Evolutionary conservation across 345 rosid species (phyloP), one percentile per base, ranked within the genome.

Genomic region (Schrenkiella parvula): DNA sequence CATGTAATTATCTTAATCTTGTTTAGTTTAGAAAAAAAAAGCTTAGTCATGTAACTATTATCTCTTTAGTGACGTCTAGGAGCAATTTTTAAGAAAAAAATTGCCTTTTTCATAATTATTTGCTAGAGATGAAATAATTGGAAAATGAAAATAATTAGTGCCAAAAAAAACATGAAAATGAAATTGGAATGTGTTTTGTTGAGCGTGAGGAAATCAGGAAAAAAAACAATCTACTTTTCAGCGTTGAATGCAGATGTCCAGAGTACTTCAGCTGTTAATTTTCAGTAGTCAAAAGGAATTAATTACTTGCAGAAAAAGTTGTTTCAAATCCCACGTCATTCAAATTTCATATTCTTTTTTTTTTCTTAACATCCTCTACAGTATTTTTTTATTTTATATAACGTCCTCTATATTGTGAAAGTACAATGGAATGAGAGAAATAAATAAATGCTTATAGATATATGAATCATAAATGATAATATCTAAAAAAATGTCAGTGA

Each of bases 241-340:
- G 71, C 71, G 71, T 73, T 64, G 57, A 64, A 73, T 64, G 77
- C 71, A 73, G 77, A 73, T 73, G 65, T 64, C 55, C 65, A 73
- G 77, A 64, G 77, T 55, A 73, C 77, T 64, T 64, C 32, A 34
- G 71, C 71, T 73, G 65, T 73, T 73, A 44, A 56, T 44, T 73
- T 64, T 73, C 71, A 75, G 55, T 59, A 61, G 73, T 66, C 79
- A 75, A 75, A 68, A 61, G 64, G 61, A 63, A 57, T 32, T 14
- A 41, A 77, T 71, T 43, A 76, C 70, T 65, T 61, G 53, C 54
- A 26, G 19, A 74, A 71, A 77, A 69, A 65, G 78, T 64, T 31
- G 76, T 75, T 66, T 73, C 64, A 72, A 71, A 52, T 79, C 78
- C 77, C 73, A 73, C 65, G 77, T 73, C 70, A 64, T 8, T 59